Evolutionary conservation across 2,329 filamentous ascomycete genomes (phyloP), one percentile per base, ranked within the genome.

Genomic region (Ascochyta pisi): DNA sequence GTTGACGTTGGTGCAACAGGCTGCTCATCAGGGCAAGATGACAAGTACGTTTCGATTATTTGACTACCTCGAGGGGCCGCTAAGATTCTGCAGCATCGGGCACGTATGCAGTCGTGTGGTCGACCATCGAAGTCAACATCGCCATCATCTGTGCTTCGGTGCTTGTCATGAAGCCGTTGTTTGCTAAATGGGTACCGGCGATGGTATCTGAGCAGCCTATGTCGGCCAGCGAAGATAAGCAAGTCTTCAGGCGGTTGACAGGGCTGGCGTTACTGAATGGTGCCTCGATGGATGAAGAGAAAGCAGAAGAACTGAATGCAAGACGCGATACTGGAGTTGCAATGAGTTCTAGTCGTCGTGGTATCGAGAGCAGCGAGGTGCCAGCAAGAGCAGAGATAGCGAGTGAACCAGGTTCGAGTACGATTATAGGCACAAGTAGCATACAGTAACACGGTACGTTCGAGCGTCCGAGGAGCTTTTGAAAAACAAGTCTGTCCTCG

Each of bases 61-160:
- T 16, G 24, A 13, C 22, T 37, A 31, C 22, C 24, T 27, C 15
- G 12, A 24, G 15, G 16, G 8, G 29, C 37, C 23, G 38, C 24
- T 60, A 33, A 51, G 13, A 4, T 16, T 13, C 3, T 19, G 29
- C 40, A 70, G 71, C 68, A 31, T 73, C 76, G 1, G 76, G 77
- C n/a, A 72, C 74, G 9, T 73, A 75, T 59, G 71, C 76, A 6
- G 60, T 78, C 5, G 70, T 76, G 10, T 80, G 77, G 71, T 77
- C 75, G 2, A 70, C 70, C 2, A 66, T 76, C 37, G 78, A 81
- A 64, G 69, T 76, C 44, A 80, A 80, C 45, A 68, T 78, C 1
- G 76, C 77, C 23, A 78, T 81, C 59, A 73, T 77, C 4, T 81
- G 77, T 61, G 77, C 78, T 10, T 80, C 74, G 2, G 57, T 81